phyloP scores from a whole-genome alignment of 2,329 filamentous ascomycete species.

The Neofusicoccum parvum region DNA sequence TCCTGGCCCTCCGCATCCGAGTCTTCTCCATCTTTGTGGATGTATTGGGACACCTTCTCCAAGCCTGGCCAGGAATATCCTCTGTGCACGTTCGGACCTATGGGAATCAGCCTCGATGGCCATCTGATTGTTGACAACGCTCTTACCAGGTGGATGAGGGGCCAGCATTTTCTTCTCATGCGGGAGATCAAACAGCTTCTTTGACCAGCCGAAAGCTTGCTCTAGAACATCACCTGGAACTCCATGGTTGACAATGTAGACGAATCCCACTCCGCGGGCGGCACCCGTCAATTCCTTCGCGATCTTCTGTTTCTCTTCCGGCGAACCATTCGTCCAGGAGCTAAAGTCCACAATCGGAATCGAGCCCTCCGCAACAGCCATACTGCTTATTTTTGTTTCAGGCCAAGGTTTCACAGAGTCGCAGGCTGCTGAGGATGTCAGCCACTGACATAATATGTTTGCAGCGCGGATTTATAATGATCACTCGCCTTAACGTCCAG shows the following conservation, averaged over 20 bases:
- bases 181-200: constrained; percentile 48
- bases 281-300: constrained; percentile 46
- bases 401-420: not conserved
- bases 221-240: constrained; percentile 42
- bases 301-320: constrained; percentile 30
- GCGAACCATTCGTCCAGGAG: constrained; percentile 32
- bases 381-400: not conserved
- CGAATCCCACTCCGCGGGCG: constrained; percentile 50
- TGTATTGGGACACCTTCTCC: constrained; percentile 50
- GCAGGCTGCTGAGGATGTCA: not conserved
- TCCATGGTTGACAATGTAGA: constrained; percentile 53
- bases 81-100: constrained; percentile 49
- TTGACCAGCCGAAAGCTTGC: constrained; percentile 49
- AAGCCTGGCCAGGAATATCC: constrained; percentile 60
- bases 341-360: constrained; percentile 47
- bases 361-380: constrained; percentile 7
- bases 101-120: not conserved
- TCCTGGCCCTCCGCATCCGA: constrained; percentile 45
- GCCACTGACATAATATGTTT: not conserved
- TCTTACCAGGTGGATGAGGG: constrained; percentile 49
- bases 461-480: not conserved
- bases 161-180: constrained; percentile 52
- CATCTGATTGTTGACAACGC: not conserved
- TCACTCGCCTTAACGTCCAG: not conserved
- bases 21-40: constrained; percentile 46